Base-by-base conservation (phyloP, 257 asterid species). In the Jacaranda copaia region DNA sequence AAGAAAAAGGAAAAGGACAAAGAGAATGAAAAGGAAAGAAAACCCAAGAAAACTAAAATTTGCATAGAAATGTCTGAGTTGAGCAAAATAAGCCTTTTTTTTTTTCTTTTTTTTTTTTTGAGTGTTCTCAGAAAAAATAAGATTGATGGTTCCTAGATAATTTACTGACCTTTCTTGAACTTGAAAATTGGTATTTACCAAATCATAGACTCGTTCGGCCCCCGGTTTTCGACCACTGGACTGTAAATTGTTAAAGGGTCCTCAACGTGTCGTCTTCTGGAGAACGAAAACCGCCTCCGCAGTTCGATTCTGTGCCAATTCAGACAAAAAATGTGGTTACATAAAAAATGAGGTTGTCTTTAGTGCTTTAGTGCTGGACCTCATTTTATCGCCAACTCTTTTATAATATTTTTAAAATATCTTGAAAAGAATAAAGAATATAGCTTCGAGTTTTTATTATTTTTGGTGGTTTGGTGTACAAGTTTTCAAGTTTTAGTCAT, bases 251-350 rank as follows among this genome's bases (percentile, higher is more conserved):
- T n/a, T 1, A 72, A 36, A 43, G 88, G 87, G 85, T 84, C 85
- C 12, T 91, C 87, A 16, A 59, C 78, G 1, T 36, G 76, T 2
- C 86, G 87, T 14, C 89, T 67, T 40, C 88, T 65, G 18, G 97
- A 89, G 82, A 87, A 63, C 0, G 97, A 87, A 71, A 89, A 85
- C 15, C 94, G 90, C 43, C 88, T 19, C 0, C 89, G 60, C 0
- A 94, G 82, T 46, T 92, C 98, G 81, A 92, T 88, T 5, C 96
- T 59, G 82, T 91, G 96, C 97, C 98, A 91, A 82, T 68, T 92
- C 32, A 92, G 73, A 89, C 99, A 92, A n/a, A n/a, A n/a, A n/a
- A n/a, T n/a, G n/a, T n/a, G n/a, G n/a, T n/a, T n/a, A n/a, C n/a
- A n/a, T n/a, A n/a, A n/a, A n/a, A n/a, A n/a, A n/a, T n/a, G n/a